Evolutionary conservation across 805 yeast species (phyloP).

Genomic region (Kodamaea jinghongensis): DNA sequence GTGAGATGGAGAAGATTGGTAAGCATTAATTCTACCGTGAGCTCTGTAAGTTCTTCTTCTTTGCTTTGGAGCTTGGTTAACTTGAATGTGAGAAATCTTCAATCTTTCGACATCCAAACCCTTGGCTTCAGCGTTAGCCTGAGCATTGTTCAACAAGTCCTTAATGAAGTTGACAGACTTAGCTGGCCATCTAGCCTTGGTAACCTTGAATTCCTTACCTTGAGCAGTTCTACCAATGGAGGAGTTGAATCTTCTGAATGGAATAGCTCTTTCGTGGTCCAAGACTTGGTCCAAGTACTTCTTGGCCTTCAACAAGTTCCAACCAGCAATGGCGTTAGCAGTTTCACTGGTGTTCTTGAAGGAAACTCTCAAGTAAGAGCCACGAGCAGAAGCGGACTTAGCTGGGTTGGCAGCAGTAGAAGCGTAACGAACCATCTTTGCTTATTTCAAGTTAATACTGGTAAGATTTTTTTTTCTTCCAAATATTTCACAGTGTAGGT

Average conservation of each 20-base stretch:
- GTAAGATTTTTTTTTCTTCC: slow-evolving; percentile 9
- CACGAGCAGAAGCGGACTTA: slow-evolving; percentile 98
- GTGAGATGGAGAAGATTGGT: slow-evolving; percentile 98
- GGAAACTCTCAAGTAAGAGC: slow-evolving; percentile 98
- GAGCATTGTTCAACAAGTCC: slow-evolving; percentile 95
- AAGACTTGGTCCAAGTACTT: slow-evolving; percentile 92
- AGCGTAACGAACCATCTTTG: slow-evolving; percentile 97
- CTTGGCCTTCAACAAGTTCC: slow-evolving; percentile 96
- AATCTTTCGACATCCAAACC: slow-evolving; percentile 95
- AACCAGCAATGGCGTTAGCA: slow-evolving; percentile 97
- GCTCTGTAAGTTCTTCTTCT: slow-evolving; percentile 99
- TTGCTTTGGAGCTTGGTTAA: slow-evolving; percentile 99
- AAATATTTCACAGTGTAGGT: slow-evolving; percentile 3
- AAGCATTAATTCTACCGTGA: slow-evolving; percentile 99
- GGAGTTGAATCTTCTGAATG: slow-evolving; percentile 96
- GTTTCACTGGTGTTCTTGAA: slow-evolving; percentile 99
- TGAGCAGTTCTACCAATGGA: slow-evolving; percentile 99
- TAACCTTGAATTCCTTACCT: slow-evolving; percentile 99
- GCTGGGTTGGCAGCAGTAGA: slow-evolving; percentile 99
- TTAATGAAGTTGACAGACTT: slow-evolving; percentile 95
- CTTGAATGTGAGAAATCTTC: slow-evolving; percentile 97
- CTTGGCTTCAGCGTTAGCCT: slow-evolving; percentile 97
- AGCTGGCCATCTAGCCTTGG: slow-evolving; percentile 99
- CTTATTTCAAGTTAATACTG: slow-evolving; percentile 9
- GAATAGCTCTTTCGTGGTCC: slow-evolving; percentile 99